A percentile compares a stretch with the other conserved stretches of the same genome.
Evolutionary conservation across 2,329 filamentous ascomycete genomes (phyloP).

Genomic region (Fusarium caatingaense): DNA sequence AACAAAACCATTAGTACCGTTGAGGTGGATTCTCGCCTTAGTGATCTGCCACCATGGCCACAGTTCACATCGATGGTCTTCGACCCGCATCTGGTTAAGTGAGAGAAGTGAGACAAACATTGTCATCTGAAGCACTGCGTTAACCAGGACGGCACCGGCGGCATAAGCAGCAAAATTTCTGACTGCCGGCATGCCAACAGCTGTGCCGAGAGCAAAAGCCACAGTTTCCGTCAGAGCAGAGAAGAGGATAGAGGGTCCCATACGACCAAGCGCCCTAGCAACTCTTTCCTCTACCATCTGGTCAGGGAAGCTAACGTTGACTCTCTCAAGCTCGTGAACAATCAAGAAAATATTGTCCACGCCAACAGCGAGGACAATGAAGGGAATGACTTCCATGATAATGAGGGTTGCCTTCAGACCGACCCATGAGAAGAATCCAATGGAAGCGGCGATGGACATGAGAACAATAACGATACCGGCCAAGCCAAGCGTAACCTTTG

Average conservation of each 20-base stretch:
- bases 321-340: conserved; percentile 95
- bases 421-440: conserved; percentile 91
- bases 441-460: conserved; percentile 96
- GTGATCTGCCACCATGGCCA: conserved; percentile 89
- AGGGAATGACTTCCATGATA: conserved; percentile 98
- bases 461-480: conserved; percentile 94
- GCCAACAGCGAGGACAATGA: conserved; percentile 93
- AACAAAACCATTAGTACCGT: conserved; percentile 65
- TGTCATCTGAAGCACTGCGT: conserved; percentile 94
- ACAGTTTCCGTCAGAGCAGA: conserved; percentile 95
- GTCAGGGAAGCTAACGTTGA: conserved; percentile 92
- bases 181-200: conserved; percentile 97
- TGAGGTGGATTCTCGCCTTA: conserved; percentile 75
- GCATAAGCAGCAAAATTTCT: conserved; percentile 98
- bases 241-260: conserved; percentile 95
- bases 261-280: conserved; percentile 88
- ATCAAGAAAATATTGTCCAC: conserved; percentile 99
- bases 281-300: conserved; percentile 88
- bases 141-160: conserved; percentile 95
- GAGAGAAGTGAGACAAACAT: conserved; percentile 95
- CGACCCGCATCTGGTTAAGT: conserved; percentile 90
- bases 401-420: conserved; percentile 96
- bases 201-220: conserved; percentile 90
- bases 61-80: conserved; percentile 89
- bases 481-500: conserved; percentile 95